Evolutionary conservation across 192 early-diverging fungal genomes (phyloP), one percentile per base, ranked within the genome.

Genomic region (Mortierella claussenii): DNA sequence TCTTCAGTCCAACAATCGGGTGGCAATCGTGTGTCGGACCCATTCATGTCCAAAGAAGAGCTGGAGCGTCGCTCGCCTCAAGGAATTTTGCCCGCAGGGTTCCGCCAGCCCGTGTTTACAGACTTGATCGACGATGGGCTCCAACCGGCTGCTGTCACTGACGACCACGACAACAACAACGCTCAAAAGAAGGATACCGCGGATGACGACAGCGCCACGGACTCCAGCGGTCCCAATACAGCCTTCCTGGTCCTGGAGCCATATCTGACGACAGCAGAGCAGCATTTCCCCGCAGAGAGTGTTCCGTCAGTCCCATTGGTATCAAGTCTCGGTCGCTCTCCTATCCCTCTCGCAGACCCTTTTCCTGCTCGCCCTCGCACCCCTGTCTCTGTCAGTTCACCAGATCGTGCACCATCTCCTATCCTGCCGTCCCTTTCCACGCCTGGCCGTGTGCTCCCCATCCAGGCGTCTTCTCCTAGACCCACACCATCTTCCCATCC

Each of bases 191-290:
- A 13, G 13, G 37, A 40, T 13, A 40, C 7, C 37, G 37, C 13
- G 13, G 13, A 40, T 40, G 37, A 10, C 7, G 37, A 40, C 37
- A 10, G 8, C 13, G 13, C 8, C 37, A 40, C 37, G 13, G 37
- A 40, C 37, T 31, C 28, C 8, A 27, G 32, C 13, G 67, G 51
- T 8, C 27, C 40, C 3, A 20, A 56, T 24, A 55, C 55, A 1
- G 55, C 55, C 4, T 23, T n/a, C n/a, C 13, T 68, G 20, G 53
- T 68, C 4, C 37, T 68, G 10, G 36, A 50, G 28, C 65, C 55
- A 7, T 68, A 68, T 30, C 46, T 58, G 8, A 20, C 24, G 10
- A 27, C 44, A 36, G 27, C 49, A 32, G 26, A 32, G 26, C 26
- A 24, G 3, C 47, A 33, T 3, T 24, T 42, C 18, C 60, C 60